phyloP scores from a whole-genome alignment of 352 stramenopile genomes.

The Pythium insidiosum region DNA sequence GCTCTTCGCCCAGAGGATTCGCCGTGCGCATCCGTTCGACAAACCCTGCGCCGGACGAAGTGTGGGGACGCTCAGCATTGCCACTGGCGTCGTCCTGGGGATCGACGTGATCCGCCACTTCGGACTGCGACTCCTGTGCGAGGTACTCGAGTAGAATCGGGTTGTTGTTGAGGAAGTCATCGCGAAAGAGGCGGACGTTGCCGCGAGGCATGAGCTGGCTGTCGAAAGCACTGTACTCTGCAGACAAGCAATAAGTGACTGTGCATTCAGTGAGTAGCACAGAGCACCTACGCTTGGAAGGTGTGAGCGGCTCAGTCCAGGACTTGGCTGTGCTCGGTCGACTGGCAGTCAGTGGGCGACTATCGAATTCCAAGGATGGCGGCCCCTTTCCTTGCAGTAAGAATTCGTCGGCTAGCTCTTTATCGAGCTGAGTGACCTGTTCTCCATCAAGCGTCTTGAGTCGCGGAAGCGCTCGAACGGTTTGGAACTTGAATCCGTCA shows the following conservation, averaged over 20 bases:
- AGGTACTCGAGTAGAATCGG: slow-evolving; percentile 80
- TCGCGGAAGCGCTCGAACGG: slow-evolving; percentile 46
- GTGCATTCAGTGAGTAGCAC: not conserved
- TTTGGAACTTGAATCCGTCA: slow-evolving; percentile 69
- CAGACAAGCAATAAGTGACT: not conserved
- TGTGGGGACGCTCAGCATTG: no score
- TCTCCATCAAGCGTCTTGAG: slow-evolving; percentile 70
- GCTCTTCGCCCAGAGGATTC: slow-evolving; percentile 22
- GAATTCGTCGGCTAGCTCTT: slow-evolving; percentile 65
- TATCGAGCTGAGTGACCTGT: slow-evolving; percentile 61
- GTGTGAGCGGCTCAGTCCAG: slow-evolving; percentile 5
- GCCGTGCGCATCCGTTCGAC: slow-evolving; percentile 53
- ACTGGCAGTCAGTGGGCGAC: not conserved
- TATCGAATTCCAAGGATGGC: not conserved
- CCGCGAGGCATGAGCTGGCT: slow-evolving; percentile 58
- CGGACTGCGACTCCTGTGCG: slow-evolving; percentile 26
- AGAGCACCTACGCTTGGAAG: slow-evolving; percentile 7
- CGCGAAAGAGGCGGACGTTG: slow-evolving; percentile 74
- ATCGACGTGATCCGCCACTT: slow-evolving; percentile 6
- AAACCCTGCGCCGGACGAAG: slow-evolving; percentile 13
- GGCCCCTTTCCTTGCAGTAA: slow-evolving; percentile 12
- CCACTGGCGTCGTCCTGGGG: slow-evolving; percentile 1
- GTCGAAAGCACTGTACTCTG: slow-evolving; percentile 41
- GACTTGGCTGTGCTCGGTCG: no score
- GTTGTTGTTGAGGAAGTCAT: slow-evolving; percentile 83